Percentiles rank a stretch among this genome's conserved stretches.
Conservation (phyloP, 2,329 filamentous ascomycete genomes). For the Fusarium subtropicale region DNA sequence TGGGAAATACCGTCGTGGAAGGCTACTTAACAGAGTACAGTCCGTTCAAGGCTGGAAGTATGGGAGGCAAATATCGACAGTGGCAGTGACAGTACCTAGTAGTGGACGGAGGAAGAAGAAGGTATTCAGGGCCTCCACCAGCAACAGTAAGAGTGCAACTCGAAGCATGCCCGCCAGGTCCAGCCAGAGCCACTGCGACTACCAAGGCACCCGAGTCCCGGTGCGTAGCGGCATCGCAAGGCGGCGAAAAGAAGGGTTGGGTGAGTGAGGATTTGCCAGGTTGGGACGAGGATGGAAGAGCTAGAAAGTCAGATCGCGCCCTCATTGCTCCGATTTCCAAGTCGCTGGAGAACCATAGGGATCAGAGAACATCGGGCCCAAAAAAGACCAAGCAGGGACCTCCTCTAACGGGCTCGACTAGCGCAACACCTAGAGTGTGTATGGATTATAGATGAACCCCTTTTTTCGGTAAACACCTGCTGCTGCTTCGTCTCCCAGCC, state of each 20-base stretch:
- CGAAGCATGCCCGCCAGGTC: constrained; percentile 15
- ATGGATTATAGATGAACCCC: constrained; percentile 1
- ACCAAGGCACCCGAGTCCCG: constrained; percentile 38
- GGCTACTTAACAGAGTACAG: constrained; percentile 22
- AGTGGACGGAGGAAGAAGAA: constrained; percentile 18
- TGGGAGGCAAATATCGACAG: constrained; percentile 22
- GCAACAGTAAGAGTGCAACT: constrained; percentile 19
- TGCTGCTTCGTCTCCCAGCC: not conserved
- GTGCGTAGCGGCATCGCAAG: constrained; percentile 29
- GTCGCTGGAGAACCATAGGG: constrained; percentile 38
- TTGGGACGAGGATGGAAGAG: constrained; percentile 35
- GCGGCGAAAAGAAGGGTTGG: constrained; percentile 26
- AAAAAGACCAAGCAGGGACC: constrained; percentile 44
- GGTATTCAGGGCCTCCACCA: constrained; percentile 36
- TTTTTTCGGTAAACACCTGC: not conserved
- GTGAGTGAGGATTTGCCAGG: constrained; percentile 30
- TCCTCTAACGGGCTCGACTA: constrained; percentile 36
- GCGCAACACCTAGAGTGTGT: constrained; percentile 1
- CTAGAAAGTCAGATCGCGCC: constrained; percentile 46
- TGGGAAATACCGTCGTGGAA: constrained; percentile 2
- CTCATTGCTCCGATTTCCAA: constrained; percentile 53
- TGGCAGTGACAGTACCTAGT: not conserved
- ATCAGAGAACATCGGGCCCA: constrained; percentile 49
- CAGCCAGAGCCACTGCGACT: not conserved
- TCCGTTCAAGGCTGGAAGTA: constrained; percentile 15